Conservation (phyloP, 129 eudicot species). For the Tanacetum coccineum region DNA sequence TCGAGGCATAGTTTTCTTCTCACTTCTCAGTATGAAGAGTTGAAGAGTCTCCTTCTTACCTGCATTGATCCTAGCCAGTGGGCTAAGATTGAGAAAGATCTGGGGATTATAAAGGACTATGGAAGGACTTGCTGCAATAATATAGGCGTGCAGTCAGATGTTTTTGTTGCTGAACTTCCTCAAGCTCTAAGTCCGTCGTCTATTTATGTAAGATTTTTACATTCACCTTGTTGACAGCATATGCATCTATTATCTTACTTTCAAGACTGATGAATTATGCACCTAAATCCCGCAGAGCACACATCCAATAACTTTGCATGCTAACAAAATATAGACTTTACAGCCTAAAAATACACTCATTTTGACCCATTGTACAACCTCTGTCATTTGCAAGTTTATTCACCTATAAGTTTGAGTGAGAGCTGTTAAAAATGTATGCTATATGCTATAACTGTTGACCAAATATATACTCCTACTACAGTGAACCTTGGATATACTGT, state of each 20-base stretch:
- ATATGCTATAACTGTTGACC: too few species aligned
- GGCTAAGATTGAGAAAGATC: slow-evolving; percentile 1
- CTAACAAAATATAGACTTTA: too few species aligned
- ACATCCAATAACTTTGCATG: too few species aligned
- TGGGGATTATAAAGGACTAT: neutral
- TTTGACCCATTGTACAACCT: too few species aligned
- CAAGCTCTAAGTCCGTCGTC: neutral
- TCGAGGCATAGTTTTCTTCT: neutral
- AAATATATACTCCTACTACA: too few species aligned
- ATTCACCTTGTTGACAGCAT: neutral
- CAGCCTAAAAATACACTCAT: too few species aligned
- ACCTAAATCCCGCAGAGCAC: too few species aligned
- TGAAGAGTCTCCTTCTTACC: slow-evolving; percentile 9
- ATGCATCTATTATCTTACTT: neutral
- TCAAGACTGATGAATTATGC: neutral
- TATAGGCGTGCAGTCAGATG: neutral
- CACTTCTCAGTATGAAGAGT: neutral
- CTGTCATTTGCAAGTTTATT: too few species aligned
- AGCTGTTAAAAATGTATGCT: too few species aligned
- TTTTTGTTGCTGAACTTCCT: neutral
- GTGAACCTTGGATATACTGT: neutral
- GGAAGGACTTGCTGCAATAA: neutral
- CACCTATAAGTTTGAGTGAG: too few species aligned
- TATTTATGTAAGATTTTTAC: neutral
- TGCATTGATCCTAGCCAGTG: slow-evolving; percentile 12